Conservation (phyloP, 306 rosid genomes). For the Benincasa hispida region DNA sequence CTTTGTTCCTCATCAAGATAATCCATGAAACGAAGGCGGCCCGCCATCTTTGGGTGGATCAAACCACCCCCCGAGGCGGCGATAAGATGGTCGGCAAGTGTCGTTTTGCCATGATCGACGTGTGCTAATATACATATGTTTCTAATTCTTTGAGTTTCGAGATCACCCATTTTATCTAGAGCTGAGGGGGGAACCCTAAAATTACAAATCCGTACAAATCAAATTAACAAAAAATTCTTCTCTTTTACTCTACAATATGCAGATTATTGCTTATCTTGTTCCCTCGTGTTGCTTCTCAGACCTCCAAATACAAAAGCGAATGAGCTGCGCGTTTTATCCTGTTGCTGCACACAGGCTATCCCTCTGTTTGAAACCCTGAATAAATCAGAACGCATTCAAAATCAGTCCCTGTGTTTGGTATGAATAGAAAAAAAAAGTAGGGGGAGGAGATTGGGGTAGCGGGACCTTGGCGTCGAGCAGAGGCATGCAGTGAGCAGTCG, state of each 20-base stretch:
- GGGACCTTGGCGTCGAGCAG: too few relatives aligned
- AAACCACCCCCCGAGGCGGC: constrained; percentile 53
- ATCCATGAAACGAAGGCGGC: constrained; percentile 79
- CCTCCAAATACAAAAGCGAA: too few relatives aligned
- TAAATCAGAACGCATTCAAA: too few relatives aligned
- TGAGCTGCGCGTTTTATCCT: too few relatives aligned
- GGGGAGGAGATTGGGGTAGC: too few relatives aligned
- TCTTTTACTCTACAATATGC: background rate
- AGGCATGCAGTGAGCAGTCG: too few relatives aligned
- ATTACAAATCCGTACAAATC: background rate
- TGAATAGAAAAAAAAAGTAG: too few relatives aligned
- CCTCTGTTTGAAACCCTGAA: too few relatives aligned
- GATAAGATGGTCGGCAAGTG: constrained; percentile 79
- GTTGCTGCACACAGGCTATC: too few relatives aligned
- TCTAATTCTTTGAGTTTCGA: constrained; percentile 35
- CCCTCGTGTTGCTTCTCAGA: background rate
- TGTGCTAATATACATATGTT: constrained; percentile 83
- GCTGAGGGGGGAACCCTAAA: background rate
- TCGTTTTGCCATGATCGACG: constrained; percentile 91
- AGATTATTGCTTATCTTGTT: background rate
- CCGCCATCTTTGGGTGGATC: constrained; percentile 73
- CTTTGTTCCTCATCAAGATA: constrained; percentile 77
- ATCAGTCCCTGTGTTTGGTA: too few relatives aligned
- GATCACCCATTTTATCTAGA: constrained; percentile 5
- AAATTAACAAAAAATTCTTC: background rate